Evolutionary conservation across 2,329 filamentous ascomycete genomes (phyloP).

Genomic region (Tolypocladium pustulatum): DNA sequence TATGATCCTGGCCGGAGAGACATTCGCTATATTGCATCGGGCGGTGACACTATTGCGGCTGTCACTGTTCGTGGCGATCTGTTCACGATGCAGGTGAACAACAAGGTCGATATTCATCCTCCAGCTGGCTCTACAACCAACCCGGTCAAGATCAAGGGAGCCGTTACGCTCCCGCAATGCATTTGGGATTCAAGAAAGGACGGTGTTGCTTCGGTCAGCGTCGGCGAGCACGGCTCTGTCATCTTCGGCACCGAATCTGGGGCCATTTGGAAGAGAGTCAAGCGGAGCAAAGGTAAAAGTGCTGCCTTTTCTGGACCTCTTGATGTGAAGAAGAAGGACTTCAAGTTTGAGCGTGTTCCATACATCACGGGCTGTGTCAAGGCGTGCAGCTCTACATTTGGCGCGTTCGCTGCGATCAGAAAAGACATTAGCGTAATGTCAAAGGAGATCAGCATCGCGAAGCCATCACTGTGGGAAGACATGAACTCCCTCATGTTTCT

Average conservation of each 20-base stretch:
- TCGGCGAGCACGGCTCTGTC: slow-evolving; percentile 88
- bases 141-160: slow-evolving; percentile 77
- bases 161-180: slow-evolving; percentile 65
- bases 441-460: slow-evolving; percentile 54
- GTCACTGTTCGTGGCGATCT: slow-evolving; percentile 77
- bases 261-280: slow-evolving; percentile 83
- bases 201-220: slow-evolving; percentile 74
- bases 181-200: slow-evolving; percentile 87
- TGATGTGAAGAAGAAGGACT: slow-evolving; percentile 67
- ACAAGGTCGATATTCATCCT: slow-evolving; percentile 51
- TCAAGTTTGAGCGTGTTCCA: slow-evolving; percentile 88
- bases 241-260: slow-evolving; percentile 89
- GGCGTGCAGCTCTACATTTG: slow-evolving; percentile 80
- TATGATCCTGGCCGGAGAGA: slow-evolving; percentile 56
- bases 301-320: slow-evolving; percentile 33
- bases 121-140: slow-evolving; percentile 73
- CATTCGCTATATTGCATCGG: slow-evolving; percentile 68
- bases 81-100: slow-evolving; percentile 71
- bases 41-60: slow-evolving; percentile 85
- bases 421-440: slow-evolving; percentile 75
- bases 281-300: slow-evolving; percentile 70
- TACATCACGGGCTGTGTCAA: slow-evolving; percentile 76
- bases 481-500: slow-evolving; percentile 61
- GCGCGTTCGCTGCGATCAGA: slow-evolving; percentile 79
- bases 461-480: slow-evolving; percentile 65